Percentiles rank a stretch among this genome's conserved stretches.
These are phyloP conservation scores for Hypseocharis bilobata DNA, from an alignment of 441 rosid genomes.

Conservation along the genomic window DNA sequence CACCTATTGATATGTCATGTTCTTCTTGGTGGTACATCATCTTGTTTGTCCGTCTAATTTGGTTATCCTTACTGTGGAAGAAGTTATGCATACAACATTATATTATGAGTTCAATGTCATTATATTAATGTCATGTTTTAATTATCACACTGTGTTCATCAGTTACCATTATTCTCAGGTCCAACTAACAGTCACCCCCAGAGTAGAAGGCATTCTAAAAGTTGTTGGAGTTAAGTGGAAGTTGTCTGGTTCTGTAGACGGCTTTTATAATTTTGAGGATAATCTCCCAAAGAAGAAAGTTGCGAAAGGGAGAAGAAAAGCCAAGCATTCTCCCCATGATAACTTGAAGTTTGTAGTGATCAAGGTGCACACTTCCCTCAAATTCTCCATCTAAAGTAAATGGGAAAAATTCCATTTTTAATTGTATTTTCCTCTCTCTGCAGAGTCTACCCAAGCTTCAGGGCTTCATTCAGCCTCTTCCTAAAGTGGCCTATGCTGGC, in stretches of 20 bases:
- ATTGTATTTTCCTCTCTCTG: conserved; percentile 14
- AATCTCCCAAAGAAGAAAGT: conserved; percentile 42
- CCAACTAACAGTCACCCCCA: conserved; percentile 75
- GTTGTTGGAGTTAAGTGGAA: conserved; percentile 91
- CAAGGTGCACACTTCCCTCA: conserved; percentile 40
- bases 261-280: conserved; percentile 57
- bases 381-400: conserved; percentile 17
- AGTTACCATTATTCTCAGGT: conserved; percentile 39
- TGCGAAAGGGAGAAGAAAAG: conserved; percentile 45
- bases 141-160: conserved; percentile 1
- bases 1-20: neutral
- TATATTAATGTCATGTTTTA: neutral
- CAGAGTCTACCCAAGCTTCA: conserved; percentile 89
- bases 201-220: conserved; percentile 71
- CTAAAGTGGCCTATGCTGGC: conserved; percentile 65
- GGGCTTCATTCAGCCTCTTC: conserved; percentile 56
- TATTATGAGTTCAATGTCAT: conserved; percentile 3
- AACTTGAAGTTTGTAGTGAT: conserved; percentile 70
- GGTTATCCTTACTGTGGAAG: neutral
- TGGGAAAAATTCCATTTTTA: conserved; percentile 11
- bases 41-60: neutral
- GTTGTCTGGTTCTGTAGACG: conserved; percentile 68
- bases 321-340: conserved; percentile 40
- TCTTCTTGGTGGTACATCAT: neutral
- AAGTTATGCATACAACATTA: conserved; percentile 6